Conservation (phyloP, 169 alveolate species). For the Plasmodium gonderi region DNA sequence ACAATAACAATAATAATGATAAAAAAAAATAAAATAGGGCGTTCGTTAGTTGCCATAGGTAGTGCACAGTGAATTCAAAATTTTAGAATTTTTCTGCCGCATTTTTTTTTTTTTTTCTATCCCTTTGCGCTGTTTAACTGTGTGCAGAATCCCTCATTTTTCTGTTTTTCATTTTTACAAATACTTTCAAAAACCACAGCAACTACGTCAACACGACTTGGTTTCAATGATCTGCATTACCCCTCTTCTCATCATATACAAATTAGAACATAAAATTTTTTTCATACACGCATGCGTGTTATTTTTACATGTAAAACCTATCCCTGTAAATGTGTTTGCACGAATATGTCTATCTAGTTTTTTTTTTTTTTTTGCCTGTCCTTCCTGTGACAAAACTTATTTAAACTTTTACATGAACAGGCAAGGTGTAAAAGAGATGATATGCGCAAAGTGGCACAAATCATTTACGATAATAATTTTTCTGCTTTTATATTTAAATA, state of each 20-base stretch:
- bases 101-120: too few relatives aligned
- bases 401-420: background rate
- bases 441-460: slow-evolving; percentile 10
- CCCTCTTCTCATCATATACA: background rate
- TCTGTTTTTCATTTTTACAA: too few relatives aligned
- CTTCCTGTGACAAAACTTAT: background rate
- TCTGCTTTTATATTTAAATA: slow-evolving; percentile 26
- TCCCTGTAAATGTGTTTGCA: background rate
- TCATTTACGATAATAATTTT: slow-evolving; percentile 11
- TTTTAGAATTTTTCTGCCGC: too few relatives aligned
- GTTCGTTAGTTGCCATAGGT: too few relatives aligned
- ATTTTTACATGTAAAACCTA: background rate
- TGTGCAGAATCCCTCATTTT: too few relatives aligned
- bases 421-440: slow-evolving; percentile 24
- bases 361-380: background rate
- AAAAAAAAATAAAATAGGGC: background rate
- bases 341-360: background rate
- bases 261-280: background rate
- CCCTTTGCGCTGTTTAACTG: too few relatives aligned
- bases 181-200: too few relatives aligned
- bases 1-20: too few relatives aligned
- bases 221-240: too few relatives aligned
- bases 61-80: too few relatives aligned
- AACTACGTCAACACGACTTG: background rate
- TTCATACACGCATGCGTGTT: background rate